Evolutionary conservation across 805 yeast species (phyloP), one percentile per base, ranked within the genome.

Genomic region (Pichia manshurica): DNA sequence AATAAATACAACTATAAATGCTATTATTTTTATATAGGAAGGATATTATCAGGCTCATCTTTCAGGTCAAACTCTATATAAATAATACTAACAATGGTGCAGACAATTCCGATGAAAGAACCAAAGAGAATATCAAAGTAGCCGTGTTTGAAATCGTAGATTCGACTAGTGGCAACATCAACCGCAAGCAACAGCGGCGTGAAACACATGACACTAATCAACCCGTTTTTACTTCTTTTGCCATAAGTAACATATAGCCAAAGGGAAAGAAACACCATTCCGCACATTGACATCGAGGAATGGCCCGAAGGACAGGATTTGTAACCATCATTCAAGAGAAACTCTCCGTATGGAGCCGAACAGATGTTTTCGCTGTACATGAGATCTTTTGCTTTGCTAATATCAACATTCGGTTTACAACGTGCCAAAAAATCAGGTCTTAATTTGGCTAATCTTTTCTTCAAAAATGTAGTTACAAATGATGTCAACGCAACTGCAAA

Each of bases 101-200:
- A 48, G 5, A 37, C n/a, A 1, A 19, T 35, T 6, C 56, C 56
- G 6, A 50, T n/a, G 5, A 39, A 19, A 25, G 84, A 70, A 3
- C 98, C 99, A 13, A 79, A 57, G 0, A 84, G 54, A 4, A 91
- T 82, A 64, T 93, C 98, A 17, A 82, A 69, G 60, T 83, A 87
- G 65, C 89, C 96, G 60, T 93, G 98, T 63, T 96, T 76, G 65
- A 89, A 90, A 66, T 91, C 98, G 56, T 84, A 82, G 1, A 95
- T 84, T 54, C 98, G 74, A 44, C 90, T 78, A n/a, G 53, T 47
- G 3, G 29, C 44, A 12, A 53, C 40, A 25, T 53, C 56, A 10
- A 53, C 19, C 13, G 49, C 48, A 10, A 53, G 9, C 4, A 53
- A 19, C 1, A 48, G 56, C 1, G 91, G 91, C 15, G 72, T 22